Evolutionary conservation across 208 protist species (phyloP), one percentile per base, ranked within the genome.

Genomic region (Dictyostelium gargantuum): DNA sequence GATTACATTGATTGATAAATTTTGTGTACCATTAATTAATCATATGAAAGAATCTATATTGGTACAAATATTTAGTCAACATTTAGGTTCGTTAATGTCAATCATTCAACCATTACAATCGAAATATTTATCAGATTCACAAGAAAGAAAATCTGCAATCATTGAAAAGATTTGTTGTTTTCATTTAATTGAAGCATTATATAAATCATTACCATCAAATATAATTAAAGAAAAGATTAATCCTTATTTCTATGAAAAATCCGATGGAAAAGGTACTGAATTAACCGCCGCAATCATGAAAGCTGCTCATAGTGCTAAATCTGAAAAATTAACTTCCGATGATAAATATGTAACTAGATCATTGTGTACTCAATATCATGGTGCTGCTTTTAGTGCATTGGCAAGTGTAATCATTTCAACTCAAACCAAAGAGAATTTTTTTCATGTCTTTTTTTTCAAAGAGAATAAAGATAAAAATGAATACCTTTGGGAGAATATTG

Each of bases 361-460:
- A 9, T 40, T 89, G 3, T 74, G 79, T 63, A 58, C 96, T 1
- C 58, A 74, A 9, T 96, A 96, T 72, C 94, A 97, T 42, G 96
- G 97, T 82, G 84, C 95, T 19, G 97, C 97, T 15, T 97, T 95
- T 85, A 95, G 96, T 73, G 96, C 96, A 54, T 84, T 98, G 6
- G 96, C 94, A 15, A 93, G 95, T 19, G 94, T 97, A 8, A 93
- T 98, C 38, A 93, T 91, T 21, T 93, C 94, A 35, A 98, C 97
- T 26, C 97, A 98, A 85, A 94, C 91, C 1, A 94, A 98, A 63
- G 97, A 98, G 84, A 95, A 93, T 10, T 95, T 98, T 42, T 98
- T 98, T 76, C 91, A 89, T 68, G 85, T 95, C 23, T 97, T 98
- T 76, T 93, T 98, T 38, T 96, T 98, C 46, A 95, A 96, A 77